Evolutionary conservation across 768 basidiomycete species (phyloP).

Genomic region (Amanita jacksonii): DNA sequence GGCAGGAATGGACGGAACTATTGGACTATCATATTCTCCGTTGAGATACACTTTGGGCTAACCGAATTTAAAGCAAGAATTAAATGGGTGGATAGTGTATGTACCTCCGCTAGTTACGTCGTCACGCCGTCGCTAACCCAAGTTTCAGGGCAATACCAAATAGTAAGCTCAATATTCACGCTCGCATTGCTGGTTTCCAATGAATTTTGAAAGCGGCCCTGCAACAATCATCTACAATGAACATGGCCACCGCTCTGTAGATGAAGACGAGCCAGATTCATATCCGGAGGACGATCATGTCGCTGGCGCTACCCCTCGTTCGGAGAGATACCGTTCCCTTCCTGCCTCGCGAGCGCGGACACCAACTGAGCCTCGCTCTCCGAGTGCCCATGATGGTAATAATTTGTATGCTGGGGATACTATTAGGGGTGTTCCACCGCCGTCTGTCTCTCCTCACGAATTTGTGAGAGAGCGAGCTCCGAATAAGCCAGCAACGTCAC

Average conservation of each 20-base stretch:
- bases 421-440: slow-evolving; percentile 6
- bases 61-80: slow-evolving; percentile 79
- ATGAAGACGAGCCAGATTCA: slow-evolving; percentile 61
- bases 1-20: slow-evolving; percentile 61
- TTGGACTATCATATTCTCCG: slow-evolving; percentile 79
- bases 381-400: slow-evolving; percentile 16
- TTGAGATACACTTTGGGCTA: slow-evolving; percentile 76
- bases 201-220: slow-evolving; percentile 44
- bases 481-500: slow-evolving; percentile 3
- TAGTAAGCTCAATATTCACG: slow-evolving; percentile 40
- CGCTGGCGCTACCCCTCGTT: slow-evolving; percentile 26
- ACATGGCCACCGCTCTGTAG: slow-evolving; percentile 52
- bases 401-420: not conserved
- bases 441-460: not conserved
- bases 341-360: slow-evolving; percentile 48
- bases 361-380: slow-evolving; percentile 27
- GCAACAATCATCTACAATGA: slow-evolving; percentile 79
- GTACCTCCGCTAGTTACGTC: slow-evolving; percentile 18
- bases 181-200: not conserved
- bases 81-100: slow-evolving; percentile 73
- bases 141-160: slow-evolving; percentile 49
- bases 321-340: slow-evolving; percentile 31
- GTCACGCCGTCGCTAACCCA: slow-evolving; percentile 3
- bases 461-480: slow-evolving; percentile 1
- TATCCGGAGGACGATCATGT: slow-evolving; percentile 55